Conservation (phyloP, 169 alveolate species). For the Plasmodium ovale region DNA sequence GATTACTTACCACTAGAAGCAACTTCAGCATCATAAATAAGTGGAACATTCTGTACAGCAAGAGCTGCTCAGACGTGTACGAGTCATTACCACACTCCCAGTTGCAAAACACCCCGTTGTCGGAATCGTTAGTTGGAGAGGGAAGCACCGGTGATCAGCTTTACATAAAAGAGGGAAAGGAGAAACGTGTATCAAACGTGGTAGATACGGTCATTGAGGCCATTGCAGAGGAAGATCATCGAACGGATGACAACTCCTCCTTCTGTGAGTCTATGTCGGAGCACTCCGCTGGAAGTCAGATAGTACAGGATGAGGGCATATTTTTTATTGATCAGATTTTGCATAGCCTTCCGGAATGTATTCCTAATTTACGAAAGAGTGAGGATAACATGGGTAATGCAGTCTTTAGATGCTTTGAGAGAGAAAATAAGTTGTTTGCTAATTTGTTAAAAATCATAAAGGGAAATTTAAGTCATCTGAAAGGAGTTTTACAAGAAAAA, state of each 20-base stretch:
- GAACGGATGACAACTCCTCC: constrained; percentile 17
- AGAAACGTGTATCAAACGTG: not conserved
- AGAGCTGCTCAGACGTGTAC: constrained; percentile 64
- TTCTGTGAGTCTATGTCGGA: too few relatives aligned
- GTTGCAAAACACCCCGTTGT: constrained; percentile 9
- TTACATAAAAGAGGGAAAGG: constrained; percentile 9
- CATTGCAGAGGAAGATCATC: constrained; percentile 3
- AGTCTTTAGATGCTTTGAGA: constrained; percentile 93
- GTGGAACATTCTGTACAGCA: constrained; percentile 68
- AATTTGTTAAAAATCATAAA: constrained; percentile 45
- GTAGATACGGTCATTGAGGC: not conserved
- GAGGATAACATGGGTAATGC: constrained; percentile 92
- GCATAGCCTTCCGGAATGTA: constrained; percentile 85
- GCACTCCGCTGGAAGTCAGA: too few relatives aligned
- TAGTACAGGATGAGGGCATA: constrained; percentile 83
- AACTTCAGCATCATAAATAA: constrained; percentile 65
- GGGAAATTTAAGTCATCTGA: constrained; percentile 64
- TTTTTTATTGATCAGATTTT: constrained; percentile 76
- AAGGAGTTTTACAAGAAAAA: constrained; percentile 69
- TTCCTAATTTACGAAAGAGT: constrained; percentile 84
- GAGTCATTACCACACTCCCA: constrained; percentile 62
- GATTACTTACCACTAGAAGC: constrained; percentile 63
- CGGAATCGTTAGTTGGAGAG: constrained; percentile 40
- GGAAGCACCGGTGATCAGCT: not conserved
- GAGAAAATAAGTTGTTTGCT: constrained; percentile 85